Conservation (phyloP, 768 basidiomycete species). For the Mycena pura region DNA sequence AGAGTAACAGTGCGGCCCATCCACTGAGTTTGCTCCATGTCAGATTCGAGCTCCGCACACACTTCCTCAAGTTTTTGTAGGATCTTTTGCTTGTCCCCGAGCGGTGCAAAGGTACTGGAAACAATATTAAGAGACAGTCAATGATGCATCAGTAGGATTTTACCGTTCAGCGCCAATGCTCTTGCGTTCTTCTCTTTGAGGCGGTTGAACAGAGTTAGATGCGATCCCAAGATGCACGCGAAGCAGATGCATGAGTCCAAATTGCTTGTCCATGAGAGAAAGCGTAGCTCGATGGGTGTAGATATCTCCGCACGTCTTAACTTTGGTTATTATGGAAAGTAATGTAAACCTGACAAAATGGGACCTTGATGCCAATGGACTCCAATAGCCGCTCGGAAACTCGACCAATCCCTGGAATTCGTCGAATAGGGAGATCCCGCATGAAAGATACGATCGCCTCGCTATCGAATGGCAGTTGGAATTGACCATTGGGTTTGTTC, state of each 20-base stretch:
- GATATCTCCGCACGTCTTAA: conserved; percentile 92
- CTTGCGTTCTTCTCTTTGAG: conserved; percentile 82
- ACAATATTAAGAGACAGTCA: not conserved
- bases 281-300: conserved; percentile 75
- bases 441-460: conserved; percentile 77
- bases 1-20: conserved; percentile 88
- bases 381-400: conserved; percentile 90
- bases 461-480: conserved; percentile 69
- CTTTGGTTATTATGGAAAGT: not conserved
- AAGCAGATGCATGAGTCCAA: conserved; percentile 79
- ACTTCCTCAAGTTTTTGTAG: conserved; percentile 81
- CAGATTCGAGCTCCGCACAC: conserved; percentile 79
- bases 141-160: conserved; percentile 1
- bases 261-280: conserved; percentile 86
- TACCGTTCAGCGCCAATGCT: conserved; percentile 93
- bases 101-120: conserved; percentile 75
- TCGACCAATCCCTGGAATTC: conserved; percentile 88
- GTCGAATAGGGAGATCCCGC: conserved; percentile 82
- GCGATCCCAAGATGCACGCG: conserved; percentile 86
- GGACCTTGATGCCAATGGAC: conserved; percentile 84
- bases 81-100: conserved; percentile 70
- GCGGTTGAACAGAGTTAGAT: conserved; percentile 80
- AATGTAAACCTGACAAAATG: conserved; percentile 16
- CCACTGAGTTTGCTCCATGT: conserved; percentile 83
- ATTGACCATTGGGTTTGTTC: conserved; percentile 98